phyloP scores from a whole-genome alignment of 2,329 filamentous ascomycete genomes.

The Aureobasidium sp. region DNA sequence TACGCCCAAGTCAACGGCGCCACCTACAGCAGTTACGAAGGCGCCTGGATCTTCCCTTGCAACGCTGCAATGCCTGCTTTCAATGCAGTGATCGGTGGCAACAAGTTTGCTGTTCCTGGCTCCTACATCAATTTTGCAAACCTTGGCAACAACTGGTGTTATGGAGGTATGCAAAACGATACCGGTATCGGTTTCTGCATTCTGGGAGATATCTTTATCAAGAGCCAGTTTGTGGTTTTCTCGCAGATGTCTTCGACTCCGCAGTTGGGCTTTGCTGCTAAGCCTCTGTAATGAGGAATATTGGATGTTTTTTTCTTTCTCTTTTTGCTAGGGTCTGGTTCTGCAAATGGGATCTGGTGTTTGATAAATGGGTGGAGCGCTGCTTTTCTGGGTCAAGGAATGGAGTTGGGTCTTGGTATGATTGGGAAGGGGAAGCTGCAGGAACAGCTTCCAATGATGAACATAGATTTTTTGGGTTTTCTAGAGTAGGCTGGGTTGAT shows the following conservation, averaged over 20 bases:
- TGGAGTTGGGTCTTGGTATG: no score
- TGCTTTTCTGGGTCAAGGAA: no score
- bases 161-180: conserved; percentile 54
- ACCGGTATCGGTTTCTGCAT: conserved; percentile 51
- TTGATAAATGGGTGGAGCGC: no score
- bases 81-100: conserved; percentile 45
- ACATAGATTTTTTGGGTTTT: no score
- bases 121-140: conserved; percentile 42
- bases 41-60: conserved; percentile 35
- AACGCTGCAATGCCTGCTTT: conserved; percentile 29
- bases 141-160: conserved; percentile 48
- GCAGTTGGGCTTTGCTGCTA: not conserved
- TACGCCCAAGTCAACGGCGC: conserved; percentile 31
- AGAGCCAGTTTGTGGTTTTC: conserved; percentile 64
- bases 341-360: no score
- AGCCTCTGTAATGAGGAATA: not conserved
- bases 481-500: no score
- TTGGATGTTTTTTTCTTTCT: no score
- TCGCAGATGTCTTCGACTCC: conserved; percentile 30
- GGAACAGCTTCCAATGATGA: no score
- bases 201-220: conserved; percentile 68
- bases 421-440: no score
- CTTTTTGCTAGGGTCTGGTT: no score
- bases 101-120: conserved; percentile 12
- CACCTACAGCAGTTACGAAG: conserved; percentile 27